These are phyloP conservation scores for Tetraselmis chui DNA, from an alignment of 139 green algal genomes.

Conservation along the genomic window DNA sequence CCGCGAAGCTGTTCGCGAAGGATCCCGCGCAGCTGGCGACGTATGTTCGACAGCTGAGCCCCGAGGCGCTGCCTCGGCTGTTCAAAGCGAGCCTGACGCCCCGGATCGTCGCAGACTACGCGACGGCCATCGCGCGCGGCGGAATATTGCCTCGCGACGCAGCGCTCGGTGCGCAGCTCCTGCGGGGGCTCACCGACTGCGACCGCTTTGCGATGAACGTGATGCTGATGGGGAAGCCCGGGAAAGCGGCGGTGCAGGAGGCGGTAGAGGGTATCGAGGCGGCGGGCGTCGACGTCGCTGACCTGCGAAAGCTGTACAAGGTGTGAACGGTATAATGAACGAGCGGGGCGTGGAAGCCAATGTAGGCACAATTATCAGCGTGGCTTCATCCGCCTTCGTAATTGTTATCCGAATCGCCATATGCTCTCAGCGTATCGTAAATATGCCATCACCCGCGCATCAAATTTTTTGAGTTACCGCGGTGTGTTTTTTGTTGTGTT, in stretches of 20 bases:
- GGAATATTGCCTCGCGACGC: background rate
- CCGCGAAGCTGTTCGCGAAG: background rate
- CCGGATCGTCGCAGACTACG: background rate
- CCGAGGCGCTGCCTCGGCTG: background rate
- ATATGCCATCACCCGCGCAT: too few species aligned
- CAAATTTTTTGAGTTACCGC: too few species aligned
- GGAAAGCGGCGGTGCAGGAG: background rate
- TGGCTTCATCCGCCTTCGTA: too few species aligned
- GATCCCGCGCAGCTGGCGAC: background rate
- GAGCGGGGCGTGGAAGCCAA: too few species aligned
- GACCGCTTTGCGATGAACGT: background rate
- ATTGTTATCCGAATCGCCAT: too few species aligned
- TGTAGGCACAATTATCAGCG: too few species aligned
- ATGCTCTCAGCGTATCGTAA: too few species aligned
- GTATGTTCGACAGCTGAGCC: background rate
- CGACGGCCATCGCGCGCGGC: background rate
- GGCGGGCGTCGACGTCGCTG: background rate
- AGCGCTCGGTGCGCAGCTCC: background rate
- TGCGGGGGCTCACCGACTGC: background rate
- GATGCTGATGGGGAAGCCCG: background rate
- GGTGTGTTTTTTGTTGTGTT: too few species aligned
- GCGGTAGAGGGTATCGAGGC: background rate
- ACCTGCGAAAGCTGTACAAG: background rate
- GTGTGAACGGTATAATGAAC: too few species aligned
- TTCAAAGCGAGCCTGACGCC: background rate